Evolutionary conservation across 2,329 filamentous ascomycete genomes (phyloP).

Genomic region (Talaromyces atroroseus): DNA sequence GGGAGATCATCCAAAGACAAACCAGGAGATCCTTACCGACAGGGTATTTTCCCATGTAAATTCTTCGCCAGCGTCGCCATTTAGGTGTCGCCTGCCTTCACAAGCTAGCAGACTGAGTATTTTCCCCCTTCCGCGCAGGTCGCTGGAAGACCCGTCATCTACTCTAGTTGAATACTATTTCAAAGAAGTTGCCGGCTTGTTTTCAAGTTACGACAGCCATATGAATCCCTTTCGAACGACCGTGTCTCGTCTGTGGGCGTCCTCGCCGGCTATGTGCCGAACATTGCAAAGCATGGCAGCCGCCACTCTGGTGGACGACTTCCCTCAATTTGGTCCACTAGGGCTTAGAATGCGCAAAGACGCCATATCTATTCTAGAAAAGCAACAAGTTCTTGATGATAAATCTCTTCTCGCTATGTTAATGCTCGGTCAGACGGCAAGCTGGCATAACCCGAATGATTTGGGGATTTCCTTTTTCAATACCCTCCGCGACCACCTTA

Average conservation of each 20-base stretch:
- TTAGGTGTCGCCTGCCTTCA: slow-evolving; percentile 23
- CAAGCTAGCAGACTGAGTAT: slow-evolving; percentile 13
- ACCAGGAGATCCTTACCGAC: background rate
- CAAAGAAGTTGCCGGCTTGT: slow-evolving; percentile 56
- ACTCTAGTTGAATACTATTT: slow-evolving; percentile 60
- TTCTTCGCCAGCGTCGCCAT: slow-evolving; percentile 28
- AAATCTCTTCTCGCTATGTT: slow-evolving; percentile 54
- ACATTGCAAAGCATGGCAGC: slow-evolving; percentile 62
- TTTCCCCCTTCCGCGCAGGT: slow-evolving; percentile 33
- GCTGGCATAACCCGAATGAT: slow-evolving; percentile 54
- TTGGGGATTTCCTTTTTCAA: slow-evolving; percentile 52
- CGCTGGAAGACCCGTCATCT: slow-evolving; percentile 47
- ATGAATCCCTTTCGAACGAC: slow-evolving; percentile 58
- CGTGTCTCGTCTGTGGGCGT: slow-evolving; percentile 53
- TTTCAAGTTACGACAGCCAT: slow-evolving; percentile 60
- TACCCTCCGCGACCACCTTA: slow-evolving; percentile 35
- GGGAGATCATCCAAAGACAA: background rate
- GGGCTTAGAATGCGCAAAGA: slow-evolving; percentile 50
- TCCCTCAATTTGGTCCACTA: slow-evolving; percentile 48
- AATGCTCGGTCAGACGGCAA: slow-evolving; percentile 55
- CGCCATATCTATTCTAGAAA: slow-evolving; percentile 47
- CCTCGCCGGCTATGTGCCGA: slow-evolving; percentile 55
- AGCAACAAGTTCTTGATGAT: slow-evolving; percentile 45
- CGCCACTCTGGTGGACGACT: slow-evolving; percentile 55
- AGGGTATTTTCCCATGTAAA: background rate